Evolutionary conservation across 495 filamentous ascomycete genomes (phyloP), one percentile per base, ranked within the genome.

Genomic region (Penicillium paradoxum): DNA sequence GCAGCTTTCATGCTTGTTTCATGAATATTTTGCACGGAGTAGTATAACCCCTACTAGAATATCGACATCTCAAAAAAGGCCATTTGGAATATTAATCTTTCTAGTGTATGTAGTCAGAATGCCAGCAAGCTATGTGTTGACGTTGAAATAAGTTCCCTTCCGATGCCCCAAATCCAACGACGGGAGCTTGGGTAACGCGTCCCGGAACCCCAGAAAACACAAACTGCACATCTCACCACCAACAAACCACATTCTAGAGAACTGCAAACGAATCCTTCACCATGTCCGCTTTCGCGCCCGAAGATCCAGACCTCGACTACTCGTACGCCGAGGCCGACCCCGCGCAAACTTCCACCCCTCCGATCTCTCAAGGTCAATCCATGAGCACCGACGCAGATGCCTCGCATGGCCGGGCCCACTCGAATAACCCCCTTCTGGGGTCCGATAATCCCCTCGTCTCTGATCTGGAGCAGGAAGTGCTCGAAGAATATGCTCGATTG

Each of bases 401-500:
- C 27, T 48, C 55, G 43, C 56, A 53, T 36, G 19, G 38, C 39
- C 52, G 45, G 37, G 54, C 44, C 41, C 58, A 44, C 55, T 57
- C 65, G 21, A 60, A 65, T 34, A 74, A 76, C 55, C 72, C 73
- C 3, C 69, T 77, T 13, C 69, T 77, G 41, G 60, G 65, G 36
- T 53, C 69, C 22, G 65, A 71, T 22, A 66, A 71, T 44, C 62
- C 71, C 0, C 62, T 66, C 37, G 71, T 77, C 52, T 79, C 87
- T 0, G 85, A 89, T 5, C 80, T 93, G 8, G 91, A 98, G 72
- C 91, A 96, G 71, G 91, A 97, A 66, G 85, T 98, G 1, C 77
- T 98, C 0, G 89, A 96, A 34, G 93, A 97, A 70, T 98, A 98
- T 62, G 77, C 90, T 49, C 83, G 87, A 18, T 72, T 98, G 21